Evolutionary conservation across 352 stramenopile species (phyloP).

Genomic region (Globisporangium uncinulatum): DNA sequence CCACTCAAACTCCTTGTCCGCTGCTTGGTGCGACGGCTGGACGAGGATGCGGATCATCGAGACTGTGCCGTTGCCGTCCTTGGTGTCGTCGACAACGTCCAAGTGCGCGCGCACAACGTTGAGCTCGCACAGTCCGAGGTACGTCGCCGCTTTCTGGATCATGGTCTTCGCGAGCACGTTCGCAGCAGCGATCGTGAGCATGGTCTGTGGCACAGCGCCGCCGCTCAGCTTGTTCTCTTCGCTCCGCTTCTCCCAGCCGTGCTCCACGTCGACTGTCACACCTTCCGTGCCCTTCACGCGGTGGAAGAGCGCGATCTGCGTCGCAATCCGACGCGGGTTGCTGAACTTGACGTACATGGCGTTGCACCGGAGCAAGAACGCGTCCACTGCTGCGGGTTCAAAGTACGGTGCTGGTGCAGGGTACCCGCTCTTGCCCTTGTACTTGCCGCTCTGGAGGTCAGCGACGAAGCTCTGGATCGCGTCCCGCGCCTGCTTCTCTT

Average conservation of each 20-base stretch:
- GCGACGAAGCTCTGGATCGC: slow-evolving; percentile 64
- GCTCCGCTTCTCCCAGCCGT: slow-evolving; percentile 74
- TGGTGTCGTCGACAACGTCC: slow-evolving; percentile 91
- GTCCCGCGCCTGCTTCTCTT: slow-evolving; percentile 49
- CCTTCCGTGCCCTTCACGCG: slow-evolving; percentile 66
- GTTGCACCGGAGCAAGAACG: slow-evolving; percentile 66
- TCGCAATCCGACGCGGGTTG: slow-evolving; percentile 63
- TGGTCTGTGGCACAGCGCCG: slow-evolving; percentile 54
- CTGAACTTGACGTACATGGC: slow-evolving; percentile 82
- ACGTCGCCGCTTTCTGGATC: slow-evolving; percentile 79
- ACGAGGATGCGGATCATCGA: slow-evolving; percentile 83
- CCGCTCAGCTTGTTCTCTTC: slow-evolving; percentile 80
- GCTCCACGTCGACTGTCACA: slow-evolving; percentile 72
- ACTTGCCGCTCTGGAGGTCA: slow-evolving; percentile 76
- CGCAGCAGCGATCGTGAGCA: slow-evolving; percentile 77
- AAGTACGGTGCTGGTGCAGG: slow-evolving; percentile 51
- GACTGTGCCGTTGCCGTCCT: slow-evolving; percentile 56
- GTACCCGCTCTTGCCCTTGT: slow-evolving; percentile 40
- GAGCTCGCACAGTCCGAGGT: slow-evolving; percentile 91
- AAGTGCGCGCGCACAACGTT: slow-evolving; percentile 94
- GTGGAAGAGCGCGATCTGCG: slow-evolving; percentile 67
- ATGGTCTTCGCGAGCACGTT: slow-evolving; percentile 82
- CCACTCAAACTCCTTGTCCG: slow-evolving; percentile 66
- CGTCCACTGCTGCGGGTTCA: slow-evolving; percentile 52
- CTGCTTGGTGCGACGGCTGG: slow-evolving; percentile 51